These are phyloP conservation scores for Penicillium arizonense DNA, from an alignment of 495 filamentous ascomycete species.

Conservation along the genomic window DNA sequence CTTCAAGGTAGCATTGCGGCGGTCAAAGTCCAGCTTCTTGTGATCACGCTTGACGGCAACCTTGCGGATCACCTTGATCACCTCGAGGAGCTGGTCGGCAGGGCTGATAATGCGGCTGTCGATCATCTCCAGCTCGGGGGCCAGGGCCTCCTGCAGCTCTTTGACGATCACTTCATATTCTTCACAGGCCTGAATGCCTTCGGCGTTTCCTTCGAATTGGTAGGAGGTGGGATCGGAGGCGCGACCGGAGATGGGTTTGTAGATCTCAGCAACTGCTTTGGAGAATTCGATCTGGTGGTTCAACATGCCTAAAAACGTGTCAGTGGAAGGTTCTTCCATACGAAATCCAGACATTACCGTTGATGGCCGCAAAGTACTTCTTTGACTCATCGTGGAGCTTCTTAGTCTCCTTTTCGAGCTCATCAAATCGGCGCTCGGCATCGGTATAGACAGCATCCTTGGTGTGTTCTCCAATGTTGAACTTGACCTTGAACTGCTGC, in stretches of 20 bases:
- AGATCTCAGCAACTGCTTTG: constrained; percentile 90
- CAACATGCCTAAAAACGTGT: constrained; percentile 70
- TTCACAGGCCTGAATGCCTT: constrained; percentile 92
- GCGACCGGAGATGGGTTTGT: constrained; percentile 96
- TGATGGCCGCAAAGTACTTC: constrained; percentile 95
- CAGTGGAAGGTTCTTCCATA: constrained; percentile 2
- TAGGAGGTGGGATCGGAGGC: constrained; percentile 89
- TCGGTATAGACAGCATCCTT: constrained; percentile 95
- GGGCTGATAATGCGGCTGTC: constrained; percentile 86
- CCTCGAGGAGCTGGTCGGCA: constrained; percentile 90
- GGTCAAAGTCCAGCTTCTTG: constrained; percentile 96
- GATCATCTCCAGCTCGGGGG: constrained; percentile 97
- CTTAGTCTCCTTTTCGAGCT: constrained; percentile 95
- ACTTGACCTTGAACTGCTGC: constrained; percentile 84
- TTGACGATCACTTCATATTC: constrained; percentile 92
- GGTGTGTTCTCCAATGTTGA: constrained; percentile 90
- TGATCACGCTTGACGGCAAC: constrained; percentile 86
- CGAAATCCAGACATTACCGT: constrained; percentile 49
- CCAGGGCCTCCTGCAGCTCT: constrained; percentile 83
- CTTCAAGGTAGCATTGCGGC: constrained; percentile 76
- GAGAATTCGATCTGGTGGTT: constrained; percentile 98
- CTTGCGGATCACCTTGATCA: constrained; percentile 94
- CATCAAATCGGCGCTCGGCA: constrained; percentile 88
- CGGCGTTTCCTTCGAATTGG: constrained; percentile 79
- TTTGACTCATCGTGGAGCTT: constrained; percentile 91